A percentile compares a stretch with the other conserved stretches of the same genome.
These are phyloP conservation scores for Monosporascus sp. DNA, from an alignment of 2,329 filamentous ascomycete species.

Conservation along the genomic window DNA sequence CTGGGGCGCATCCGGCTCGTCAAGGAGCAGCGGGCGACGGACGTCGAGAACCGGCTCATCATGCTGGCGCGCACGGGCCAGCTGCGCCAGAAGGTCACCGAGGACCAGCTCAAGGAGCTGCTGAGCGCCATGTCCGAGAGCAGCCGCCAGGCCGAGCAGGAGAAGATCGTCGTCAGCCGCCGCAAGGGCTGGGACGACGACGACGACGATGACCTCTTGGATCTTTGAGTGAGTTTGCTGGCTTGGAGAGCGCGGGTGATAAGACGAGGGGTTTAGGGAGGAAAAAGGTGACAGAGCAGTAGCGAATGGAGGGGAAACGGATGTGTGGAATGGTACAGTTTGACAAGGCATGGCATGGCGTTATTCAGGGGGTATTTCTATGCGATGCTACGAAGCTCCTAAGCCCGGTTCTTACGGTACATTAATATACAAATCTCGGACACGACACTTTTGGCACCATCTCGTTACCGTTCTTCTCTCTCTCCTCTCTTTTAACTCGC, in stretches of 20 bases:
- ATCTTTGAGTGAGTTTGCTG: conserved; percentile 38
- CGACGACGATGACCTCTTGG: conserved; percentile 70
- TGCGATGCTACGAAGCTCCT: neutral
- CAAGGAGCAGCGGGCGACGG: conserved; percentile 82
- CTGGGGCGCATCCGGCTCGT: conserved; percentile 92
- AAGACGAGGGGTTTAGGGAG: neutral
- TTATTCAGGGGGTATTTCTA: neutral
- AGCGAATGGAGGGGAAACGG: neutral
- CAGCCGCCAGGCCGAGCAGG: conserved; percentile 50
- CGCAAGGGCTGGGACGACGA: conserved; percentile 83
- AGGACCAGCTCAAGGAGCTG: conserved; percentile 89
- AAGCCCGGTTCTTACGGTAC: neutral
- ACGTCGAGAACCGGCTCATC: conserved; percentile 90
- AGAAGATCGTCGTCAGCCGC: conserved; percentile 82
- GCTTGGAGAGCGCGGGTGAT: neutral
- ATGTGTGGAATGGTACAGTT: neutral
- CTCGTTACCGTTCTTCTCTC: neutral
- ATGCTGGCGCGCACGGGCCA: conserved; percentile 86
- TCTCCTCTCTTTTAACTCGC: conserved; percentile 3
- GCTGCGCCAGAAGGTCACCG: conserved; percentile 80
- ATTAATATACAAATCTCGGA: neutral
- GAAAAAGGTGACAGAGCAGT: neutral
- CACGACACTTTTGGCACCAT: neutral
- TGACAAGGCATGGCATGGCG: conserved; percentile 1
- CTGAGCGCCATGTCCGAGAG: conserved; percentile 79